Percentiles rank a stretch among this genome's conserved stretches.
Evolutionary conservation across 202 grass and related monocot genomes (phyloP).

Genomic region (Elaeis oleifera): DNA sequence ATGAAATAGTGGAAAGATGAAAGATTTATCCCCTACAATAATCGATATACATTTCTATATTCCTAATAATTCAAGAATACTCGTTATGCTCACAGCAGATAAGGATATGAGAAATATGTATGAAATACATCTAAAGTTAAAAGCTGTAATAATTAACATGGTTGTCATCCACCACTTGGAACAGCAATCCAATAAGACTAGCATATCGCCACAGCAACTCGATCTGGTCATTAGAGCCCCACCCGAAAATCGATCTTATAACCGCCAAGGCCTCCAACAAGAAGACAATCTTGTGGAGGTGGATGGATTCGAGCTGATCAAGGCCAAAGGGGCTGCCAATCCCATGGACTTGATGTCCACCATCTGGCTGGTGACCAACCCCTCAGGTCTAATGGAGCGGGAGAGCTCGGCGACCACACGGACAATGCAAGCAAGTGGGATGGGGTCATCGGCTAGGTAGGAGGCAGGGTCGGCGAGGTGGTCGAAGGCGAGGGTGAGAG

Average conservation of each 20-base stretch:
- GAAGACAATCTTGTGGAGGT: slow-evolving; percentile 84
- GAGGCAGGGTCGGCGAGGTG: too few relatives aligned
- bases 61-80: too few relatives aligned
- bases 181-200: slow-evolving; percentile 48
- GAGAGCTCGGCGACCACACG: slow-evolving; percentile 66
- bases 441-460: too few relatives aligned
- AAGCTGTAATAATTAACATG: too few relatives aligned
- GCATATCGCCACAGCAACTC: slow-evolving; percentile 55
- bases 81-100: too few relatives aligned
- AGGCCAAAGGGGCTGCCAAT: slow-evolving; percentile 34
- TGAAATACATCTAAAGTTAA: too few relatives aligned
- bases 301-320: slow-evolving; percentile 78
- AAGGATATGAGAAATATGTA: too few relatives aligned
- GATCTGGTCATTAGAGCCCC: slow-evolving; percentile 56
- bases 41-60: too few relatives aligned
- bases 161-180: neutral
- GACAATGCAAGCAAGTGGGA: slow-evolving; percentile 38
- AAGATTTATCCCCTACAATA: too few relatives aligned
- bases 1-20: too few relatives aligned
- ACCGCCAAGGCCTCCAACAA: slow-evolving; percentile 83
- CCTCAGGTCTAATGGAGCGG: slow-evolving; percentile 52
- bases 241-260: slow-evolving; percentile 63
- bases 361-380: slow-evolving; percentile 77
- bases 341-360: slow-evolving; percentile 87
- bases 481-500: neutral